These are phyloP conservation scores for Roridomyces roridus DNA, from an alignment of 768 basidiomycete species.

Conservation along the genomic window DNA sequence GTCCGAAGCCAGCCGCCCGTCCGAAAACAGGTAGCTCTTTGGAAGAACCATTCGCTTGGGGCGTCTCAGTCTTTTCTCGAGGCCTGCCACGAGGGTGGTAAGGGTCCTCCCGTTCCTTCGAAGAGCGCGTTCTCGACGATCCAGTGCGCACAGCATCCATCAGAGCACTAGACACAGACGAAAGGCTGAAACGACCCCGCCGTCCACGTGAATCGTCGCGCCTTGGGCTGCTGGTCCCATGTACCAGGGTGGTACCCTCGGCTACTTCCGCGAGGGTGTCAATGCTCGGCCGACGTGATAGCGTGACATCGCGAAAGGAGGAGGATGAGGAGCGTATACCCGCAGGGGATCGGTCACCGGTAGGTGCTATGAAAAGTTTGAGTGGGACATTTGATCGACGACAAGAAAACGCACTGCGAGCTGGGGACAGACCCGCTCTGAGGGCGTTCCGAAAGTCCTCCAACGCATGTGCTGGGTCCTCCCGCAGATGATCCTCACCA, in stretches of 20 bases:
- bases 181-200: constrained; percentile 58
- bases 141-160: constrained; percentile 56
- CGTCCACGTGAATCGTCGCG: constrained; percentile 34
- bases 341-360: constrained; percentile 14
- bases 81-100: constrained; percentile 40
- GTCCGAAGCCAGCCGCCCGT: constrained; percentile 39
- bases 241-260: constrained; percentile 6
- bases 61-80: constrained; percentile 30
- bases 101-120: constrained; percentile 30
- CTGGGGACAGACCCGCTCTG: constrained; percentile 32
- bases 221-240: constrained; percentile 20
- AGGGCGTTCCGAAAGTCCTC: constrained; percentile 47
- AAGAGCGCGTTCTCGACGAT: constrained; percentile 40
- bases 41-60: constrained; percentile 22
- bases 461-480: constrained; percentile 38
- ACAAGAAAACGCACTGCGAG: constrained; percentile 12
- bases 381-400: background rate
- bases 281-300: constrained; percentile 48
- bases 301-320: constrained; percentile 28
- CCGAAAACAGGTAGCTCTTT: constrained; percentile 42
- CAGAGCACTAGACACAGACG: constrained; percentile 55
- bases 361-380: background rate
- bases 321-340: constrained; percentile 20
- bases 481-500: constrained; percentile 1
- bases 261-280: constrained; percentile 47